A percentile compares a stretch with the other conserved stretches of the same genome.
Conservation (phyloP, 768 basidiomycete genomes). For the Rhodotorula toruloides region DNA sequence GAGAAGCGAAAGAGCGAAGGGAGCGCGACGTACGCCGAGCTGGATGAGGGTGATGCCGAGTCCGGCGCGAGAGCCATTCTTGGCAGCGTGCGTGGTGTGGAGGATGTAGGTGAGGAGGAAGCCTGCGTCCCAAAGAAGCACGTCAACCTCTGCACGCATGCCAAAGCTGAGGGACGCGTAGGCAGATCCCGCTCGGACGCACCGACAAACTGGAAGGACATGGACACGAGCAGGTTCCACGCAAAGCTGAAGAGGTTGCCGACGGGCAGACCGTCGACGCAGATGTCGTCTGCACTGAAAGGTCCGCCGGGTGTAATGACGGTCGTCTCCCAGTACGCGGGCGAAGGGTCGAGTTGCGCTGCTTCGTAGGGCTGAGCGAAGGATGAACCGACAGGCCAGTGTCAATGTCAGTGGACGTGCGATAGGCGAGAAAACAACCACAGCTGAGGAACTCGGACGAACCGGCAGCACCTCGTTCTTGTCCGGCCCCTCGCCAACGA, state of each 20-base stretch:
- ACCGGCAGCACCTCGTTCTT: constrained; percentile 81
- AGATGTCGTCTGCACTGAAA: constrained; percentile 58
- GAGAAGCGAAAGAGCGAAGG: background rate
- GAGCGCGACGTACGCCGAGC: constrained; percentile 54
- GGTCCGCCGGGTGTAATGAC: constrained; percentile 70
- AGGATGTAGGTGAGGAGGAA: constrained; percentile 80
- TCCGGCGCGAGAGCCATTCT: constrained; percentile 86
- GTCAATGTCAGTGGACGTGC: background rate
- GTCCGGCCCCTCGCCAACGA: constrained; percentile 43
- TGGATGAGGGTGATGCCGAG: constrained; percentile 94
- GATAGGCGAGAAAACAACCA: background rate
- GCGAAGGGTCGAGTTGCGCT: constrained; percentile 83
- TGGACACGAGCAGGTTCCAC: constrained; percentile 74
- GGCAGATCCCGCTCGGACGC: constrained; percentile 51
- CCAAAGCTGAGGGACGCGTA: constrained; percentile 41
- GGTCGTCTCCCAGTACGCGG: constrained; percentile 95
- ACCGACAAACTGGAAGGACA: constrained; percentile 95
- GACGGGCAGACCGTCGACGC: constrained; percentile 85
- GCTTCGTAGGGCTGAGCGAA: constrained; percentile 68
- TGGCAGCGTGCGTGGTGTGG: constrained; percentile 80
- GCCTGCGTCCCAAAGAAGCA: constrained; percentile 41
- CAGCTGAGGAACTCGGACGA: constrained; percentile 47
- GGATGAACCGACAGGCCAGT: too few relatives aligned
- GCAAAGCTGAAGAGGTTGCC: constrained; percentile 79
- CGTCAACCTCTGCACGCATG: too few relatives aligned